Evolutionary conservation across 2,329 filamentous ascomycete genomes (phyloP).

Genomic region (Exophiala spinifera): DNA sequence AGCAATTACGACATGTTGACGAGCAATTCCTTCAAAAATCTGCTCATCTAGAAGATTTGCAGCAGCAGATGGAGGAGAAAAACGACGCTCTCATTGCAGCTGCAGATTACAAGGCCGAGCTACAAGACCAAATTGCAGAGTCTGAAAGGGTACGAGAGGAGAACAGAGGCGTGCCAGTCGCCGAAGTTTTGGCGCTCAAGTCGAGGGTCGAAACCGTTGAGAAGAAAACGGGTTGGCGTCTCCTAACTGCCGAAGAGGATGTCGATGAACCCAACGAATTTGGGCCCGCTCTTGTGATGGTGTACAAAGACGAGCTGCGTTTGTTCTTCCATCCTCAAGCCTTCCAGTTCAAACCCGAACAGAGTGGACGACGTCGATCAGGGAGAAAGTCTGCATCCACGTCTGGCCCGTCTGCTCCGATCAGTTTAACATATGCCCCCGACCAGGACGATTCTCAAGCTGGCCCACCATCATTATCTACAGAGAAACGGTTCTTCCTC

Average conservation of each 20-base stretch:
- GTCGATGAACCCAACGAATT: constrained; percentile 24
- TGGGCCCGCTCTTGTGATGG: constrained; percentile 40
- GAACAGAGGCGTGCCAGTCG: constrained; percentile 81
- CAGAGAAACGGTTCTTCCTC: constrained; percentile 42
- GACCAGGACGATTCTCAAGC: constrained; percentile 22
- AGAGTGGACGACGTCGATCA: constrained; percentile 21
- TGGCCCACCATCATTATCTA: constrained; percentile 30
- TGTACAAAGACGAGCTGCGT: constrained; percentile 41
- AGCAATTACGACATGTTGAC: constrained; percentile 63
- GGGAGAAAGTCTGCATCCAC: constrained; percentile 29
- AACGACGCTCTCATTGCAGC: constrained; percentile 62
- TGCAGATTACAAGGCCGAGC: constrained; percentile 65
- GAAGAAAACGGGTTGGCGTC: constrained; percentile 44
- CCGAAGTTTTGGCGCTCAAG: constrained; percentile 76
- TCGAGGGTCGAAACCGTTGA: constrained; percentile 54
- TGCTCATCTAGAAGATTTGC: constrained; percentile 63
- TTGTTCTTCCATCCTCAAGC: constrained; percentile 42
- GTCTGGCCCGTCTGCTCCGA: constrained; percentile 28
- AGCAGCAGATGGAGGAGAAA: constrained; percentile 64
- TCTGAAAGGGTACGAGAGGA: constrained; percentile 83
- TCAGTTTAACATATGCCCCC: constrained; percentile 38
- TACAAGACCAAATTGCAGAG: constrained; percentile 70
- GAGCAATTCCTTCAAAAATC: constrained; percentile 68
- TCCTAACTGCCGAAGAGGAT: constrained; percentile 37
- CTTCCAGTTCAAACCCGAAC: constrained; percentile 32